Evolutionary conservation across 192 early-diverging fungal genomes (phyloP).

Genomic region (Gaertneriomyces sp.): DNA sequence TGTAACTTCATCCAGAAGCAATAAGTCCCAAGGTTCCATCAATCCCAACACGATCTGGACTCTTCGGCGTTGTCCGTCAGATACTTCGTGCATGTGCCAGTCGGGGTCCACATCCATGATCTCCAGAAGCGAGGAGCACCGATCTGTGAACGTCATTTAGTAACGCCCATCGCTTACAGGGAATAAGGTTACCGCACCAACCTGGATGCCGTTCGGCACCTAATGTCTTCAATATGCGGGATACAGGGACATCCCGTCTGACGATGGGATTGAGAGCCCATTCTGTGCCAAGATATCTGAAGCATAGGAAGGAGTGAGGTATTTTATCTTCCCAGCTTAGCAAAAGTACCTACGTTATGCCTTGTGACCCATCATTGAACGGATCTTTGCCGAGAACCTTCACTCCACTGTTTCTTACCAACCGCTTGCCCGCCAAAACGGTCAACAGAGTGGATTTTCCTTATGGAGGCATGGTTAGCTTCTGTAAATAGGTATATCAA

Average conservation of each 20-base stretch:
- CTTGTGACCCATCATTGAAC: slow-evolving; percentile 58
- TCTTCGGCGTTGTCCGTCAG: slow-evolving; percentile 63
- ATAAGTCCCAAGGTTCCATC: slow-evolving; percentile 59
- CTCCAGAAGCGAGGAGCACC: slow-evolving; percentile 50
- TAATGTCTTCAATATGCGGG: slow-evolving; percentile 59
- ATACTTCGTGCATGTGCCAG: slow-evolving; percentile 68
- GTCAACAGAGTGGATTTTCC: slow-evolving; percentile 69
- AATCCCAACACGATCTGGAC: slow-evolving; percentile 77
- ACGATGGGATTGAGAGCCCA: slow-evolving; percentile 75
- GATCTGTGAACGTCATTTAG: background rate
- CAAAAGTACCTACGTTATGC: slow-evolving; percentile 18
- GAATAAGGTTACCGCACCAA: slow-evolving; percentile 34
- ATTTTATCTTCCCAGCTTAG: background rate
- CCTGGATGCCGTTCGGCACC: slow-evolving; percentile 62
- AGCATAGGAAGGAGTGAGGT: background rate
- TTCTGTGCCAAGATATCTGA: slow-evolving; percentile 78
- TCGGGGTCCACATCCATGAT: slow-evolving; percentile 65
- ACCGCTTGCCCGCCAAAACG: slow-evolving; percentile 68
- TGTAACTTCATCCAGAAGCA: slow-evolving; percentile 76
- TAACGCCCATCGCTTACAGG: background rate
- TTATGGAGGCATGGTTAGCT: too few relatives aligned
- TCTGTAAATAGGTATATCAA: too few relatives aligned
- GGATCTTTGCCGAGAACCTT: slow-evolving; percentile 61
- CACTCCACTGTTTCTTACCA: slow-evolving; percentile 50
- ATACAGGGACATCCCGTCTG: slow-evolving; percentile 63